These are phyloP conservation scores for Zalaria sp. DNA, from an alignment of 2,329 filamentous ascomycete species.

Conservation along the genomic window DNA sequence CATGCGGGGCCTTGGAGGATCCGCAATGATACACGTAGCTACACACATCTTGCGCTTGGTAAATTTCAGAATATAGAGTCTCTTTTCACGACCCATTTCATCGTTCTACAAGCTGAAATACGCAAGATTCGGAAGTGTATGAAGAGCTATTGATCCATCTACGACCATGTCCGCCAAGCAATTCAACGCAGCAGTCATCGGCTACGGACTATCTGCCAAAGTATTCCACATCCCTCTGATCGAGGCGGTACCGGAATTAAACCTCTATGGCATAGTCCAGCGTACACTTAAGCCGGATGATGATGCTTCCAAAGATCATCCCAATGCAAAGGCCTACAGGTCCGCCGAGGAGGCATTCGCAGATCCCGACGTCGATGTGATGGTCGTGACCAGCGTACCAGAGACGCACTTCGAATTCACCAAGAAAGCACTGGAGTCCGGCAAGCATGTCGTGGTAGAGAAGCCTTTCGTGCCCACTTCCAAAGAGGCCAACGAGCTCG, in stretches of 20 bases:
- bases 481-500: conserved; percentile 51
- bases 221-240: conserved; percentile 77
- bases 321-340: conserved; percentile 49
- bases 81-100: too few species aligned
- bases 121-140: too few species aligned
- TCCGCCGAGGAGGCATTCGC: conserved; percentile 47
- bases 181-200: conserved; percentile 44
- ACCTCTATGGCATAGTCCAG: conserved; percentile 63
- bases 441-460: conserved; percentile 69
- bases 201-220: conserved; percentile 55
- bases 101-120: too few species aligned
- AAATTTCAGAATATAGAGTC: too few species aligned
- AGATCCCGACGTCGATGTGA: conserved; percentile 52
- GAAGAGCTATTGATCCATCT: too few species aligned
- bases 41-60: too few species aligned
- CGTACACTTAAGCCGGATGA: conserved; percentile 49
- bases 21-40: too few species aligned
- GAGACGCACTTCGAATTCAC: conserved; percentile 55
- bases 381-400: conserved; percentile 59
- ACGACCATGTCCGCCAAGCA: conserved; percentile 9
- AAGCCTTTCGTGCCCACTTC: conserved; percentile 69
- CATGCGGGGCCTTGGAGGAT: too few species aligned
- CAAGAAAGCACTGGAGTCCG: conserved; percentile 49
- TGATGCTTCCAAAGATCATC: conserved; percentile 56
- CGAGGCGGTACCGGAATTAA: conserved; percentile 41